A percentile compares a stretch with the other conserved stretches of the same genome.
phyloP scores from a whole-genome alignment of 2,329 filamentous ascomycete genomes.

The Xylaria sp. region DNA sequence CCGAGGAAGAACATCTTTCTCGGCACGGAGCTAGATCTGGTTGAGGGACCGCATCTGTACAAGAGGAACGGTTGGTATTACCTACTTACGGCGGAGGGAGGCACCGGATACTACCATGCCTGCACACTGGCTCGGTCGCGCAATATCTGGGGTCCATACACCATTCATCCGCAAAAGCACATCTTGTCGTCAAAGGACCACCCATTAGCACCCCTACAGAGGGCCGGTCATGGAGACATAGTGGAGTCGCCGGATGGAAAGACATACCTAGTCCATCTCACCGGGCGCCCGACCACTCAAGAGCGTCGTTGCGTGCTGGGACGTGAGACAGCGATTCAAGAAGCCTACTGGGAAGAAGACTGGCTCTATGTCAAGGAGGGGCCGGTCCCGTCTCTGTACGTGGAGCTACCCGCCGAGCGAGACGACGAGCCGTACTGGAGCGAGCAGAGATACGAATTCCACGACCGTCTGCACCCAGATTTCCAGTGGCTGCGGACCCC shows the following conservation, averaged over 20 bases:
- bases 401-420: conserved; percentile 45
- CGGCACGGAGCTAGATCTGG: conserved; percentile 49
- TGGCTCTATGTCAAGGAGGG: conserved; percentile 59
- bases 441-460: conserved; percentile 44
- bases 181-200: conserved; percentile 50
- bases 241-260: conserved; percentile 50
- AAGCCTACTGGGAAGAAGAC: conserved; percentile 56
- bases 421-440: conserved; percentile 48
- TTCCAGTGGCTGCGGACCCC: conserved; percentile 56
- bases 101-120: conserved; percentile 56
- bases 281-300: conserved; percentile 47
- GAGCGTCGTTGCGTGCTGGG: conserved; percentile 49
- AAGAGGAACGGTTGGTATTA: conserved; percentile 56
- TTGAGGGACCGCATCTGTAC: conserved; percentile 56
- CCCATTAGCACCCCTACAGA: conserved; percentile 45
- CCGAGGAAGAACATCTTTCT: conserved; percentile 50
- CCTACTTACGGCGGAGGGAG: conserved; percentile 54
- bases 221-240: conserved; percentile 49
- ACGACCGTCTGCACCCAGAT: conserved; percentile 42
- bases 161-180: conserved; percentile 52
- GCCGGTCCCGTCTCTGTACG: conserved; percentile 47
- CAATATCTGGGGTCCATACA: conserved; percentile 57
- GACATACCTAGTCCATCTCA: conserved; percentile 50
- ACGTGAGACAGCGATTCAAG: conserved; percentile 53
- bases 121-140: conserved; percentile 52